phyloP scores from a whole-genome alignment of 139 green algal species.

The Choricystis sp. region DNA sequence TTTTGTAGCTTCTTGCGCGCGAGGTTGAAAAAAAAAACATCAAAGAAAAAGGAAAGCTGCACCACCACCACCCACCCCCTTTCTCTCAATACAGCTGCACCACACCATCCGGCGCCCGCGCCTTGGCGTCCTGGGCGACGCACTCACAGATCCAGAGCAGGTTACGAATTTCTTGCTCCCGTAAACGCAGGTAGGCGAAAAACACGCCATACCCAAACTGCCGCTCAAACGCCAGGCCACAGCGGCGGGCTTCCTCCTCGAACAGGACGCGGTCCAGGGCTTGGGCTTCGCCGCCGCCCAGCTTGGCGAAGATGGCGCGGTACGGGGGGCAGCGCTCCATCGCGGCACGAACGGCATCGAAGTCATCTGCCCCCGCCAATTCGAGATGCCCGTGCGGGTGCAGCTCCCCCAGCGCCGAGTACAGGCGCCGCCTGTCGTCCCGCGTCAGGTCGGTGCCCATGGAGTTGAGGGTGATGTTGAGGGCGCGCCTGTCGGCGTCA shows the following conservation, averaged over 20 bases:
- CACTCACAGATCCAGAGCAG: constrained; percentile 92
- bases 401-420: constrained; percentile 86
- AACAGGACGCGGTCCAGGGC: constrained; percentile 91
- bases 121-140: constrained; percentile 82
- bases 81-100: constrained; percentile 20
- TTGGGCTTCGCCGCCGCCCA: constrained; percentile 73
- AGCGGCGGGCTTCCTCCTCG: constrained; percentile 74
- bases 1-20: not conserved
- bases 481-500: constrained; percentile 87
- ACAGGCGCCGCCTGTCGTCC: constrained; percentile 87
- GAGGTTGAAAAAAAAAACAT: too few relatives aligned
- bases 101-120: constrained; percentile 60
- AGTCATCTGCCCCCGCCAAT: constrained; percentile 85
- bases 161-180: constrained; percentile 88
- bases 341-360: constrained; percentile 76
- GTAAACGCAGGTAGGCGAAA: constrained; percentile 76
- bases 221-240: constrained; percentile 66
- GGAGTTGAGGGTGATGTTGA: constrained; percentile 98
- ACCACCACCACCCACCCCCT: not conserved
- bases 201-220: constrained; percentile 90
- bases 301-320: constrained; percentile 63
- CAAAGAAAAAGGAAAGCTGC: too few relatives aligned
- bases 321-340: constrained; percentile 82
- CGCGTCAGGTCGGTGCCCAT: constrained; percentile 93
- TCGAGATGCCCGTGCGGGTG: constrained; percentile 87